Evolutionary conservation across 1,284 basidiomycete species (phyloP), one percentile per base, ranked within the genome.

Genomic region (Amylostereum chailletii): DNA sequence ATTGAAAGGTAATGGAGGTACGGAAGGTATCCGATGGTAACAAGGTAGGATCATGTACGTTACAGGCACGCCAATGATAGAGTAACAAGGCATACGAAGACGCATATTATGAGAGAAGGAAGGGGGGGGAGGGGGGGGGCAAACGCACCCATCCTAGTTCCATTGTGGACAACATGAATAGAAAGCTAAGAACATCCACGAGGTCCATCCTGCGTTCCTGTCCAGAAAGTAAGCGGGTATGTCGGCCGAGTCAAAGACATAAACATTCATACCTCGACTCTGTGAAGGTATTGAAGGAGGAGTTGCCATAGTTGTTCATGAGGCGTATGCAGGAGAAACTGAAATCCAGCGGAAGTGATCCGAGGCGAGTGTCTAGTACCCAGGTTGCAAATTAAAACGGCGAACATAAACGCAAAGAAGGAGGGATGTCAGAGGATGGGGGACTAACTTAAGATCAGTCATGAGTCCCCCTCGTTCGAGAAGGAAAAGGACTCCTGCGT

Each of bases 241-340:
- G 32, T n/a, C 5, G 29, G 4, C 30, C n/a, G 27, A n/a, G n/a
- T 19, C 30, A 42, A 42, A 39, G 31, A 49, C 52, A 38, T 42
- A 48, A 46, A 36, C 43, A 27, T 43, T 52, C 72, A 55, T 61
- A 90, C 90, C 71, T 90, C 86, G 27, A 84, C 81, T 71, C 90
- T 79, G 55, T 81, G 76, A 46, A 94, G 69, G 65, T 98, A 99
- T 59, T 94, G 90, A 40, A 98, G 75, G 48, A 99, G 71, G 39
- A 99, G 73, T 62, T 93, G 90, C 96, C 96, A 99, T n/a, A 99
- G 71, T 64, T 99, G 96, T 19, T 88, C 90, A 62, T 97, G 92
- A n/a, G 96, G 88, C 41, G 95, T 87, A 63, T 97, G 89, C 27
- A 99, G 77, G 48, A 99, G 76, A 64, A 99, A 99, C 62, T 98